These are phyloP conservation scores for Alnus rubra DNA, from an alignment of 306 rosid species.

Conservation along the genomic window DNA sequence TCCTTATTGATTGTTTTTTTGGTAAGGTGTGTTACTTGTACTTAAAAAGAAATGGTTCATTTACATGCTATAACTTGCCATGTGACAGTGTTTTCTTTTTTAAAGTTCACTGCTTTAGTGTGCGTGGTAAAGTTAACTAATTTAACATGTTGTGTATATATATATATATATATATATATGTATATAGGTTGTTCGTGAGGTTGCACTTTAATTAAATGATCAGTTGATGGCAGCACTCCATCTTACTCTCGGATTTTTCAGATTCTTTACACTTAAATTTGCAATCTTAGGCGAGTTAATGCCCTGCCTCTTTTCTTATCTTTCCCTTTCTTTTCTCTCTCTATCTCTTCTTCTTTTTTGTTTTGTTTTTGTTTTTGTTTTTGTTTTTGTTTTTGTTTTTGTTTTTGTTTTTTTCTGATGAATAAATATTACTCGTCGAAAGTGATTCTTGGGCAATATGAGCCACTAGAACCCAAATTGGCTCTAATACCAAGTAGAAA, in stretches of 20 bases:
- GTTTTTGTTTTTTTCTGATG: not conserved
- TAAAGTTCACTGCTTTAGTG: constrained; percentile 9
- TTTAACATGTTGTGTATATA: too few species aligned
- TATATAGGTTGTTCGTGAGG: too few species aligned
- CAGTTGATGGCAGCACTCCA: not conserved
- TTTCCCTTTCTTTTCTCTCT: not conserved
- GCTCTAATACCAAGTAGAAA: too few species aligned
- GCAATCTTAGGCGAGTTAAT: not conserved
- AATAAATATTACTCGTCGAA: not conserved
- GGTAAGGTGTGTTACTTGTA: not conserved
- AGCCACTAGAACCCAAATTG: not conserved
- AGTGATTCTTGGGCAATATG: not conserved
- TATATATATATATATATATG: too few species aligned
- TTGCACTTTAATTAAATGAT: not conserved
- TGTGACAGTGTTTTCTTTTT: not conserved
- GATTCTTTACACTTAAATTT: not conserved
- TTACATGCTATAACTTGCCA: not conserved
- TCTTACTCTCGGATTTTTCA: not conserved
- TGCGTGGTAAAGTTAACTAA: not conserved
- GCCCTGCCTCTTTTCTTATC: too few species aligned
- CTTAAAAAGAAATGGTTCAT: not conserved
- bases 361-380: too few species aligned
- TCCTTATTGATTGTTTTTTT: not conserved
- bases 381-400: too few species aligned
- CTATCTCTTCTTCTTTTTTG: not conserved